These are phyloP conservation scores for Trichoderma erinaceum DNA, from an alignment of 495 filamentous ascomycete species.

Conservation along the genomic window DNA sequence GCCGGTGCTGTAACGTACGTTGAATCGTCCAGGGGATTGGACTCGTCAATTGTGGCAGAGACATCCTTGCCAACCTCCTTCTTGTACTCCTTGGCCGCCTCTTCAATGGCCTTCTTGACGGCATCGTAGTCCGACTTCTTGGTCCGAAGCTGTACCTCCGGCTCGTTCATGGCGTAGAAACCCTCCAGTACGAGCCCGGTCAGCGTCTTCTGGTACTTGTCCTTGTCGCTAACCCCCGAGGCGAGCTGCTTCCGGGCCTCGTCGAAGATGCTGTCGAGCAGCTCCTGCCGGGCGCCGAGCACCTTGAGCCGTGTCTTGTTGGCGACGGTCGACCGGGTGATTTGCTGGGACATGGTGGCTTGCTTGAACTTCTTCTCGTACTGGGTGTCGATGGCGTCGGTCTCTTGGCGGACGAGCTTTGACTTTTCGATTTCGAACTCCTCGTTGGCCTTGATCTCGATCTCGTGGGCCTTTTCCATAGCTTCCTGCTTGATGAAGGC, in stretches of 20 bases:
- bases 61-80: constrained; percentile 60
- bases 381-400: constrained; percentile 76
- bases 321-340: constrained; percentile 84
- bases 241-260: constrained; percentile 60
- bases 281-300: constrained; percentile 75
- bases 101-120: constrained; percentile 66
- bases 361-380: constrained; percentile 99
- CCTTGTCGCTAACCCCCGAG: constrained; percentile 58
- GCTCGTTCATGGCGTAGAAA: constrained; percentile 78
- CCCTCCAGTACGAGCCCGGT: constrained; percentile 84
- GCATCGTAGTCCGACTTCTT: constrained; percentile 72
- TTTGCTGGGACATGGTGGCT: constrained; percentile 94
- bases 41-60: constrained; percentile 62
- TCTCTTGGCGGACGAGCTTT: constrained; percentile 94
- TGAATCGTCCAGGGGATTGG: constrained; percentile 70
- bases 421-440: constrained; percentile 98
- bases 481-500: constrained; percentile 99
- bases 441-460: constrained; percentile 94
- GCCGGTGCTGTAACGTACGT: constrained; percentile 54
- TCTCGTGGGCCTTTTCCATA: constrained; percentile 90
- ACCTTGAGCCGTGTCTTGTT: constrained; percentile 92
- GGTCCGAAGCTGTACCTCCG: constrained; percentile 61
- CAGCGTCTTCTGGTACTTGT: constrained; percentile 65
- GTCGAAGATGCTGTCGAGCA: constrained; percentile 91
- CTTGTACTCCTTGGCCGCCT: constrained; percentile 75